Base-by-base conservation (phyloP, 2,329 filamentous ascomycete species). In the Curvularia eragrostidis region DNA sequence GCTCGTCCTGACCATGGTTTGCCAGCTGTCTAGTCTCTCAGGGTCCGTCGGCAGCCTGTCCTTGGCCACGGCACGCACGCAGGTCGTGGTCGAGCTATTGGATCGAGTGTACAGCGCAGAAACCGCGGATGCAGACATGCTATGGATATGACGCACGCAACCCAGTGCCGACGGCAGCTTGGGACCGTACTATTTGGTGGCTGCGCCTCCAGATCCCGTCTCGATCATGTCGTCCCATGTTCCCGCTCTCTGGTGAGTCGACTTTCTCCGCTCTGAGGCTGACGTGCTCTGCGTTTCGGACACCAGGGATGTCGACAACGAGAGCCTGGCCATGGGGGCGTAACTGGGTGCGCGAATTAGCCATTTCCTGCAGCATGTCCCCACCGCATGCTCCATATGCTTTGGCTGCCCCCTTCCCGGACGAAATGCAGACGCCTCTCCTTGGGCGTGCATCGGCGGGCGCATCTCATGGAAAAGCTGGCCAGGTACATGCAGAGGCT, bases 261-360 rank as follows among this genome's bases (percentile, higher is more conserved):
- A n/a, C 52, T 51, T 56, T 62, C 63, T 66, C 62, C 64, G 62
- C 62, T 63, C 60, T 64, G 66, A 61, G 62, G 66, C 63, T 66
- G 69, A 73, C 68, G 67, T 71, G 72, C 69, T 64, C 59, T 61
- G 52, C 53, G 67, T 71, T 68, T 69, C 65, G 67, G 65, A 60
- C 53, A 58, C 61, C 67, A 64, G 66, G 65, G 60, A 65, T 66
- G 47, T 47, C 42, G 59, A 59, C 53, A 52, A 60, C 44, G 54
- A 59, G 30, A 38, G 52, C 47, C 48, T 58, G 47, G 38, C 56
- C 41, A 55, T 41, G 51, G 30, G 44, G 5, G n/a, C 7, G 34
- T 15, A 36, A 36, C 8, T 36, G 34, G 34, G 58, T 57, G 67
- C 60, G 46, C 47, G 47, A 49, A 52, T 41, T 38, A 63, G 62